Evolutionary conservation across 73 alveolate species (phyloP).

Genomic region (Paramecium sonneborni): DNA sequence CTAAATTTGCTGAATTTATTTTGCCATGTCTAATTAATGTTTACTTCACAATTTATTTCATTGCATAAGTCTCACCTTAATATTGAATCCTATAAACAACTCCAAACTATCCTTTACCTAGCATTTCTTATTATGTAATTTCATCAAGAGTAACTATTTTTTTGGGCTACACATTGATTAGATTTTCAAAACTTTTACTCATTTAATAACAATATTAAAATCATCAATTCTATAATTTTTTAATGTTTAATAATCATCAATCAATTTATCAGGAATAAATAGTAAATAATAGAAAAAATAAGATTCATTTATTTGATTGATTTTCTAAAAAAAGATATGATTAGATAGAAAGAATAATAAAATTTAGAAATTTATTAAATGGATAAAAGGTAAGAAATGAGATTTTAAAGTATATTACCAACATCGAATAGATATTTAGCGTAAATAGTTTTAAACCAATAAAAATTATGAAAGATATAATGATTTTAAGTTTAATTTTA

Average conservation of each 20-base stretch:
- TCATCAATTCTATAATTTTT: neutral
- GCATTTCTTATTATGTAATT: neutral
- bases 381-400: too few species aligned
- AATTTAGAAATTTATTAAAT: too few species aligned
- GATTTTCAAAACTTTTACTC: neutral
- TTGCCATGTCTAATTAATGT: constrained; percentile 75
- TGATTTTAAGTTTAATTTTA: neutral
- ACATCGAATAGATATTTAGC: too few species aligned
- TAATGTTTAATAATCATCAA: too few species aligned
- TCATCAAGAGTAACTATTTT: neutral
- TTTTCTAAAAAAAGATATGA: too few species aligned
- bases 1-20: constrained; percentile 74
- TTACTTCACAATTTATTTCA: constrained; percentile 79
- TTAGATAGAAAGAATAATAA: too few species aligned
- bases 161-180: neutral
- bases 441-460: too few species aligned
- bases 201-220: neutral
- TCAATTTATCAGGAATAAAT: too few species aligned
- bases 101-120: constrained; percentile 81
- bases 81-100: constrained; percentile 76
- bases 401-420: neutral
- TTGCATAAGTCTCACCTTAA: constrained; percentile 76
- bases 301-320: too few species aligned
- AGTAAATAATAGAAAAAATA: too few species aligned
- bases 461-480: neutral